Base-by-base conservation (phyloP, 139 green algal species). In the Chlamydomonas urium region DNA sequence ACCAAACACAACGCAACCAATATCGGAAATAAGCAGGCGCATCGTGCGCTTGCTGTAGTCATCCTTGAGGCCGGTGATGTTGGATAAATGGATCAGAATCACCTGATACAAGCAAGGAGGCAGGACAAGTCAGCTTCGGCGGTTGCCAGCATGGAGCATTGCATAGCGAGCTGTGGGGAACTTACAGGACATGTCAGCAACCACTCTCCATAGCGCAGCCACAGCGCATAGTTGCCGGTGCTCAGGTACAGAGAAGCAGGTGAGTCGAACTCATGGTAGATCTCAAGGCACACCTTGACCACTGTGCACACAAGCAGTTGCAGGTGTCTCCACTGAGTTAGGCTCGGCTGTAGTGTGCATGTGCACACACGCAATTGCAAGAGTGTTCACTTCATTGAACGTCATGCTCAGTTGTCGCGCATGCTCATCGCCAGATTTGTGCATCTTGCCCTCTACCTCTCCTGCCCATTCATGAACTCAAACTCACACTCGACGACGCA, bases 41-140 rank as follows among this genome's bases (percentile, higher is more conserved):
- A 91, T 91, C 4, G 83, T 89, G 10, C 81, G 78, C 32, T 79
- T 82, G 65, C 42, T 87, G 72, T 89, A 89, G n/a, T 89, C 79
- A 8, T 83, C 79, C 32, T 77, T 77, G 19, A 90, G 38, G 5
- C 81, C 81, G 14, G 82, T 88, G 14, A 88, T 32, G 50, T 88
- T 88, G 47, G 75, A 83, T n/a, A 88, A 66, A 35, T 84, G 77
- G 33, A 88, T 88, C 3, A 88, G 76, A 37, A 88, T 83, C 5
- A 86, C 78, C 77, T 80, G 77, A n/a, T n/a, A n/a, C n/a, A n/a
- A n/a, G n/a, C n/a, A n/a, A n/a, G n/a, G n/a, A n/a, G n/a, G n/a
- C n/a, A n/a, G n/a, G n/a, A n/a, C n/a, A n/a, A n/a, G n/a, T n/a
- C n/a, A n/a, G n/a, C n/a, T n/a, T n/a, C n/a, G n/a, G n/a, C 33